Evolutionary conservation across 345 rosid genomes (phyloP).

Genomic region (Aquilaria sinensis): DNA sequence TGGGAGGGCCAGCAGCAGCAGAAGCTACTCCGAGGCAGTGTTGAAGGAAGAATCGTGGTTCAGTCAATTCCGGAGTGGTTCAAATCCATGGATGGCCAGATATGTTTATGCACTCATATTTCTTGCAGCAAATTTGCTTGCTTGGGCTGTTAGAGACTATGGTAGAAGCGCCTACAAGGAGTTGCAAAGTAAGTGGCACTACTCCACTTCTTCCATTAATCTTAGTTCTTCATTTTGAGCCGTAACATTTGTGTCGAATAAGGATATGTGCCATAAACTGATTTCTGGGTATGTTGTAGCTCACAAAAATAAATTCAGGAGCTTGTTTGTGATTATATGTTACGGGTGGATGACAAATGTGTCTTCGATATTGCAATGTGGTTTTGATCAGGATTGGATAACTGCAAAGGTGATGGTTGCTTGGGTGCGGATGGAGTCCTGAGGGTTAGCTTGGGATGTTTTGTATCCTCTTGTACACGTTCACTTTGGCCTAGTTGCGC

Average conservation of each 20-base stretch:
- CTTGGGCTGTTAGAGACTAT: conserved; percentile 91
- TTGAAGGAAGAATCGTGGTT: conserved; percentile 62
- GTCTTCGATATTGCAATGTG: conserved; percentile 10
- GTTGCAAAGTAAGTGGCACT: conserved; percentile 37
- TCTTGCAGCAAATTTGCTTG: conserved; percentile 67
- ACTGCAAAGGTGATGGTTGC: conserved; percentile 76
- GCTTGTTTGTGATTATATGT: no score
- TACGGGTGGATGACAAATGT: no score
- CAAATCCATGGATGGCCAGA: conserved; percentile 97
- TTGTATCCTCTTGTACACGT: conserved; percentile 58
- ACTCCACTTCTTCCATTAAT: no score
- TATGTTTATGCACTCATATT: conserved; percentile 76
- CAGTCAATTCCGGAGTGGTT: conserved; percentile 68
- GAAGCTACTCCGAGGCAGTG: conserved; percentile 26
- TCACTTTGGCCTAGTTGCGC: not conserved
- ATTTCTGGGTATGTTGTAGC: no score
- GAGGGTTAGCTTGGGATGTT: conserved; percentile 96
- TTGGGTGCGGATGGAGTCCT: conserved; percentile 89
- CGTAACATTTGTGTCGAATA: no score
- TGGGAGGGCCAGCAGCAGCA: conserved; percentile 25
- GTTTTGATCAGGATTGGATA: conserved; percentile 47
- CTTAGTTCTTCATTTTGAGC: not conserved
- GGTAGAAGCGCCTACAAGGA: conserved; percentile 53
- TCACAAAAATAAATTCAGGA: no score
- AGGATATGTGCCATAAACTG: no score